phyloP scores from a whole-genome alignment of 441 rosid species.

The Syzygium malaccense region DNA sequence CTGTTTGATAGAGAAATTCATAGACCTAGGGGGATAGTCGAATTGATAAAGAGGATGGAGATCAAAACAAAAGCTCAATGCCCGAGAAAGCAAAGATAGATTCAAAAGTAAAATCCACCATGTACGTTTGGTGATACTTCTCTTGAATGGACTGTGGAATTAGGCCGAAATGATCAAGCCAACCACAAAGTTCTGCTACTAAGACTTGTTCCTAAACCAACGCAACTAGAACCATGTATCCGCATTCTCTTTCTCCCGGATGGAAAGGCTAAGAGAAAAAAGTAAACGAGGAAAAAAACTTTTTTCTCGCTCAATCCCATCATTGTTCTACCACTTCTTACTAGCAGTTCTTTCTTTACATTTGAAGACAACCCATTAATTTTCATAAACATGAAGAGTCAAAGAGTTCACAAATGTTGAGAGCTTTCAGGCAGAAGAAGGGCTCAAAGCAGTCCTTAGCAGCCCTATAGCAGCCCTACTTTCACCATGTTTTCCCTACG shows the following conservation, averaged over 20 bases:
- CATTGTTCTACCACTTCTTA: not conserved
- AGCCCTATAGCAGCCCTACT: no score
- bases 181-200: no score
- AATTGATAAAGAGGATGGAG: not conserved
- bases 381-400: no score
- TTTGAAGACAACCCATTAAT: no score
- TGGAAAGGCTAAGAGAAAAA: no score
- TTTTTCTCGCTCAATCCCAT: not conserved
- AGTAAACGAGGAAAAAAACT: not conserved
- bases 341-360: not conserved
- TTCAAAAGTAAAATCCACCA: not conserved
- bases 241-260: no score
- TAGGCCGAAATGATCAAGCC: not conserved
- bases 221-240: no score
- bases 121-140: not conserved
- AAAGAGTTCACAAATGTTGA: no score
- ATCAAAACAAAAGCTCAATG: no score
- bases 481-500: not conserved
- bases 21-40: not conserved
- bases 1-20: not conserved
- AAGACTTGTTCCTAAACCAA: no score
- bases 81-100: not conserved
- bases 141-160: not conserved
- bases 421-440: no score
- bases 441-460: not conserved